Evolutionary conservation across 106 monocot species (phyloP), one percentile per base, ranked within the genome.

Genomic region (Apostasia shenzhenica): DNA sequence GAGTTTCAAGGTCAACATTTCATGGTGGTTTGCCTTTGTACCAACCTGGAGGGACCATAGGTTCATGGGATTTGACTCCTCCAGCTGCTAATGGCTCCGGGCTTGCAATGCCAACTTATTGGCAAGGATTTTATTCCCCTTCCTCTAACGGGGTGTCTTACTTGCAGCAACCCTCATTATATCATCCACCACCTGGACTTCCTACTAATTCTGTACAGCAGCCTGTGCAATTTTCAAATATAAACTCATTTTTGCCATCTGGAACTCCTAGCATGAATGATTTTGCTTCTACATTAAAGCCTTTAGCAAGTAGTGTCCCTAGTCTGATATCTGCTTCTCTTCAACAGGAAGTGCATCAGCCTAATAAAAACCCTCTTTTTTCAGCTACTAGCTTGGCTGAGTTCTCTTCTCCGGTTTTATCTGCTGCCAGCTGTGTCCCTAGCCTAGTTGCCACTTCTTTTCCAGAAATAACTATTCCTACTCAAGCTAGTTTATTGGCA

Each of bases 81-180:
- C 69, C 82, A 57, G 68, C 73, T 26, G 78, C 84, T 67, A 85
- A 80, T 73, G 81, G 79, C 3, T 75, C 87, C 55, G 87, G 82
- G 11, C 84, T 83, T 62, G 70, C 73, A 59, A 79, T 91, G 75
- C 94, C 94, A 44, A 81, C 91, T 73, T 85, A 90, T 67, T 85
- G 82, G 90, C 94, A 73, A 73, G 87, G 87, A 46, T 94, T 75
- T 71, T 94, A 91, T 84, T 48, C 86, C 43, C 77, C 85, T 10
- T 26, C 26, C 26, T 66, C 87, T 51, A 69, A 69, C 54, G 77
- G 81, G 41, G 65, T 81, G 74, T 80, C 91, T 52, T 83, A 83
- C 66, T 54, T 88, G 68, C 93, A 87, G 54, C 87, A 82, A 45
- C 79, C 81, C 45, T 66, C 85, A 14, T 55, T 88, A 49, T 75